Evolutionary conservation across 139 green algal species (phyloP).

Genomic region (Haematococcus sp.): DNA sequence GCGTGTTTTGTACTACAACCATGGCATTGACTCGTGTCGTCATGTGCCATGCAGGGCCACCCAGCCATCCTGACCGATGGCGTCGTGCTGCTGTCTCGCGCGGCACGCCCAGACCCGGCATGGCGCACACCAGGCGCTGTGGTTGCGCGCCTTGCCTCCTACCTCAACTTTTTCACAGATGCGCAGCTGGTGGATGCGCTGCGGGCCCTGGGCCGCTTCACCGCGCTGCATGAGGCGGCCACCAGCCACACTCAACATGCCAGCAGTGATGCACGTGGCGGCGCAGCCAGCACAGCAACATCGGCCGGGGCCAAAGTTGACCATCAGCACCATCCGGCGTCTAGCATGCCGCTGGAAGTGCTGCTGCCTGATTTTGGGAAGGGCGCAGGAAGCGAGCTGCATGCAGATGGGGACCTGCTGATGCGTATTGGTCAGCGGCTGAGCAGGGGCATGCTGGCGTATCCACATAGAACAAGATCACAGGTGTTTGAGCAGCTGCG

Average conservation of each 20-base stretch:
- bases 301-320: neutral
- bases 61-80: neutral
- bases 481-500: too few relatives aligned
- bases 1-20: too few relatives aligned
- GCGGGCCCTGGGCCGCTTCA: neutral
- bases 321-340: neutral
- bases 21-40: too few relatives aligned
- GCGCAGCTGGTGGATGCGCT: constrained; percentile 2
- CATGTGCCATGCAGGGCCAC: neutral
- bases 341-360: neutral
- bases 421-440: neutral
- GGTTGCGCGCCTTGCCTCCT: neutral
- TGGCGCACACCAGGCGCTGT: neutral
- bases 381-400: neutral
- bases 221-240: neutral
- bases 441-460: neutral
- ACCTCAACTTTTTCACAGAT: neutral
- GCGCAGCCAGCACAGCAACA: neutral
- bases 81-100: neutral
- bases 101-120: neutral
- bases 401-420: neutral
- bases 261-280: neutral
- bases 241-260: too few relatives aligned
- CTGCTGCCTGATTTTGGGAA: neutral
- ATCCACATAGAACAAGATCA: too few relatives aligned